Base-by-base conservation (phyloP, 2,329 filamentous ascomycete genomes). In the Stachybotrys echinatus region DNA sequence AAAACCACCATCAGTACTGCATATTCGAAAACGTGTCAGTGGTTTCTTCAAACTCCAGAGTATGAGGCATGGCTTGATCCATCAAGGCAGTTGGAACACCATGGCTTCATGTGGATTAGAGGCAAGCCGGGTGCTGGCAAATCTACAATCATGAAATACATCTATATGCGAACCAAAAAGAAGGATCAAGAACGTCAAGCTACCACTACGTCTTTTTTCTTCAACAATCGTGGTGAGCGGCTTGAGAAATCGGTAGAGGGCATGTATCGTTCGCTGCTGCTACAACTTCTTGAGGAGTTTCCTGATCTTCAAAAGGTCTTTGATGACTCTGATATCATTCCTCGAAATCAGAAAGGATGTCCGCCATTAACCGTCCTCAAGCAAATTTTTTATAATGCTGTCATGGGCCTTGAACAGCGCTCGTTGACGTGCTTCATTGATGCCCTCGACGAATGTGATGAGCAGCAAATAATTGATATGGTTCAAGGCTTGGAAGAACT, bases 331-430 rank as follows among this genome's bases (percentile, higher is more conserved):
- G 42, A 44, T 10, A 44, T 44, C 42, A 23, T 44, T 44, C 42
- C 42, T 12, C 20, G 17, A 12, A 23, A 23, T 21, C 42, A 44
- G 42, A 18, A 44, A 23, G 31, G 31, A 8, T 37, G 31, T 17
- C 31, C 31, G 8, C 10, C 8, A 8, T n/a, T 44, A 21, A 23
- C 14, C n/a, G 20, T 21, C 23, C 20, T 44, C 10, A 44, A 44
- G 42, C 18, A 44, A 21, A 18, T 44, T 44, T n/a, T 44, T n/a
- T 6, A n/a, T 18, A 44, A 21, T n/a, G 42, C 42, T n/a, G 42
- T 44, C 5, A 44, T 44, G 42, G 20, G 18, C 12, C 55, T 60
- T 37, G 31, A 17, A 8, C 31, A 37, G 17, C 31, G 31, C 31
- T 37, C 42, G 4, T 27, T 45, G 4, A 23, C 21, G 4, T 45